A percentile compares a stretch with the other conserved stretches of the same genome.
Evolutionary conservation across 176 grass and related monocot genomes (phyloP).

Genomic region (Neostapfia colusana): DNA sequence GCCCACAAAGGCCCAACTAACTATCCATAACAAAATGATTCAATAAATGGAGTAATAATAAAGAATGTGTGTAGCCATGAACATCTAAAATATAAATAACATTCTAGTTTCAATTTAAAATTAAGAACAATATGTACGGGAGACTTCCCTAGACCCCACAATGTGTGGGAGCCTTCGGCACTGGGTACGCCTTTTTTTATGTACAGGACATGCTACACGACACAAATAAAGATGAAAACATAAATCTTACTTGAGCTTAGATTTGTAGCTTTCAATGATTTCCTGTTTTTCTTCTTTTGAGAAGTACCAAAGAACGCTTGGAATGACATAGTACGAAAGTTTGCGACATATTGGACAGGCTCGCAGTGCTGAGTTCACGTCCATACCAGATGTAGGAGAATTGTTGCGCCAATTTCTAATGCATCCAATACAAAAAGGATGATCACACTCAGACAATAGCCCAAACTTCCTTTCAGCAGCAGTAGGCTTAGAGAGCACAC

Average conservation of each 20-base stretch:
- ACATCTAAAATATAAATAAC: not conserved
- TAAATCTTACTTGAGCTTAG: slow-evolving; percentile 82
- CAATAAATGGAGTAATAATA: slow-evolving; percentile 3
- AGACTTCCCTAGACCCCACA: too few species aligned
- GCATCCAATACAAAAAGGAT: slow-evolving; percentile 89
- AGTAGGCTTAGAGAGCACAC: slow-evolving; percentile 81
- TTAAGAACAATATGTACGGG: not conserved
- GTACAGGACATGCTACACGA: not conserved
- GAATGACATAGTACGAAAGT: slow-evolving; percentile 86
- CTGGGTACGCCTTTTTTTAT: too few species aligned
- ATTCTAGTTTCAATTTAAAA: not conserved
- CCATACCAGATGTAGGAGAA: slow-evolving; percentile 89
- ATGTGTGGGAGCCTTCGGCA: too few species aligned
- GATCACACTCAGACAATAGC: slow-evolving; percentile 90
- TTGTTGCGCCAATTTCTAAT: slow-evolving; percentile 96
- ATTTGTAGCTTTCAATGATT: slow-evolving; percentile 85
- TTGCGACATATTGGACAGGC: slow-evolving; percentile 91
- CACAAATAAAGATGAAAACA: not conserved
- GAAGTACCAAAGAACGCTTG: slow-evolving; percentile 92
- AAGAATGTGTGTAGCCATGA: not conserved
- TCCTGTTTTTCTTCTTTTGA: slow-evolving; percentile 88
- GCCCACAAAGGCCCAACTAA: too few species aligned
- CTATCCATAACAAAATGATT: too few species aligned
- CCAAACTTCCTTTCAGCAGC: slow-evolving; percentile 93
- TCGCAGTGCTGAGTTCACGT: slow-evolving; percentile 82